Evolutionary conservation across 768 basidiomycete species (phyloP).

Genomic region (Mycena floridula): DNA sequence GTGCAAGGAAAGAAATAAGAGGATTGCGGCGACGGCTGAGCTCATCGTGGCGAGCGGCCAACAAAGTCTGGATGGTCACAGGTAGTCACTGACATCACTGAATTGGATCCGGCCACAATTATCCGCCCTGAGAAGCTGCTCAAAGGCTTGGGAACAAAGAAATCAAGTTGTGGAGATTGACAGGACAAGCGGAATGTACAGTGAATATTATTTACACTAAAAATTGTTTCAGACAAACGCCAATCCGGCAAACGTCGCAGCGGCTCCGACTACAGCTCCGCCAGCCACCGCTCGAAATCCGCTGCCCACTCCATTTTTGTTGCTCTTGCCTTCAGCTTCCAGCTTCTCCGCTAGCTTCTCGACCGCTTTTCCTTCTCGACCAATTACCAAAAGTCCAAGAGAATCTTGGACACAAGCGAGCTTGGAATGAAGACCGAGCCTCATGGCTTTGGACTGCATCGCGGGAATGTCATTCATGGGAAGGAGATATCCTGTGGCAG

Average conservation of each 20-base stretch:
- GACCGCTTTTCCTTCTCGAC: constrained; percentile 42
- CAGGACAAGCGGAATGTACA: too few relatives aligned
- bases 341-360: constrained; percentile 30
- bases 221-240: constrained; percentile 34
- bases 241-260: constrained; percentile 53
- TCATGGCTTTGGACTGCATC: constrained; percentile 33
- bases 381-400: constrained; percentile 40
- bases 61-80: too few relatives aligned
- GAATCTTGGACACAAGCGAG: constrained; percentile 15
- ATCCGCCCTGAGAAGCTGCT: too few relatives aligned
- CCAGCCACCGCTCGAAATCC: constrained; percentile 41
- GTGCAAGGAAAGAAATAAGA: constrained; percentile 20
- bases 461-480: constrained; percentile 36
- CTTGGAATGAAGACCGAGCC: constrained; percentile 34
- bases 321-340: constrained; percentile 19
- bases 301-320: constrained; percentile 6
- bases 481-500: constrained; percentile 45
- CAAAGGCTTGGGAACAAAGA: too few relatives aligned
- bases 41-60: too few relatives aligned
- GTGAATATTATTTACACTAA: too few relatives aligned
- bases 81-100: too few relatives aligned
- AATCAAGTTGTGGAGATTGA: too few relatives aligned
- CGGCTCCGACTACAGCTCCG: constrained; percentile 55
- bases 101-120: too few relatives aligned
- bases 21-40: constrained; percentile 10